These are phyloP conservation scores for Trifolium pratense DNA, from an alignment of 306 rosid species.

Conservation along the genomic window DNA sequence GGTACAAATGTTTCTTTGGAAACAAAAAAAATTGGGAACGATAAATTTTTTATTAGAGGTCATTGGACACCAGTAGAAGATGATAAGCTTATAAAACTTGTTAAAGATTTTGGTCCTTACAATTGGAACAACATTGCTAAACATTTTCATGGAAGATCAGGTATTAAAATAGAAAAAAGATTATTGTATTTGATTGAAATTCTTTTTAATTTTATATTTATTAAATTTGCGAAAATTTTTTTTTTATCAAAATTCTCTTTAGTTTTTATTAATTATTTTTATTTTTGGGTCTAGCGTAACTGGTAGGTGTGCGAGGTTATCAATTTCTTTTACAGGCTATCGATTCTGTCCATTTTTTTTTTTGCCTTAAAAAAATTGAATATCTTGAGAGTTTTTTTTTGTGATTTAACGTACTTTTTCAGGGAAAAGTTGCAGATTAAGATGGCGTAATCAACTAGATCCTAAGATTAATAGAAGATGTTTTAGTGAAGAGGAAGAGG, in stretches of 20 bases:
- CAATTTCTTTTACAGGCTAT: no score
- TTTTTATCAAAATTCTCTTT: no score
- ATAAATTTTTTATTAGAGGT: constrained; percentile 71
- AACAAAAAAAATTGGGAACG: constrained; percentile 32
- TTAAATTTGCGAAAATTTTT: no score
- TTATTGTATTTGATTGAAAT: background rate
- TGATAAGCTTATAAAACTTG: constrained; percentile 73
- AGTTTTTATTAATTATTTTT: no score
- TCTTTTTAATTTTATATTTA: background rate
- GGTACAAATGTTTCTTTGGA: constrained; percentile 2
- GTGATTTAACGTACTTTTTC: constrained; percentile 12
- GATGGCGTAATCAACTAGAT: constrained; percentile 90
- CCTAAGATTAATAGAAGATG: constrained; percentile 40
- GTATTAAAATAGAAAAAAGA: constrained; percentile 38
- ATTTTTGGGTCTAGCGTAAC: no score
- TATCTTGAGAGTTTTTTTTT: background rate
- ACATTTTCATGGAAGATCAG: constrained; percentile 78
- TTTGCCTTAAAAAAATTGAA: no score
- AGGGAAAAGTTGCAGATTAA: constrained; percentile 89
- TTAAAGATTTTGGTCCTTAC: constrained; percentile 77
- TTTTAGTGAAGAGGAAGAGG: constrained; percentile 74
- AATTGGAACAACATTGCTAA: constrained; percentile 87
- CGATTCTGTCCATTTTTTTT: no score
- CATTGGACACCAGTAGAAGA: constrained; percentile 97
- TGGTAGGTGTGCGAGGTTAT: no score